Evolutionary conservation across 1,284 basidiomycete species (phyloP), one percentile per base, ranked within the genome.

Genomic region (Moesziomyces antarcticus): DNA sequence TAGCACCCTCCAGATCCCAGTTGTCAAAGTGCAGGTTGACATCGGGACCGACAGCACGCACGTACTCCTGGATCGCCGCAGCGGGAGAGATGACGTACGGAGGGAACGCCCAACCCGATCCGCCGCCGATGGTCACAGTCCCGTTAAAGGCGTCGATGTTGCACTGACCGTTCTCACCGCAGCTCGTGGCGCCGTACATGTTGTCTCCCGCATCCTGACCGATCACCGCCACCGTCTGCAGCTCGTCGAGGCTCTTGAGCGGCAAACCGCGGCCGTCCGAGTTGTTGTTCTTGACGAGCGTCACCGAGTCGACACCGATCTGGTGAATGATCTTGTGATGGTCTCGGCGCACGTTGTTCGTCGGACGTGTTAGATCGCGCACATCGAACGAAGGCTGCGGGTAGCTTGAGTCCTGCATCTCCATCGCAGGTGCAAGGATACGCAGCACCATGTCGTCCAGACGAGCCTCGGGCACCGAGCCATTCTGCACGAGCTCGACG

Each of bases 401-500:
- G 40, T 71, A 75, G 14, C 56, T 27, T 5, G 70, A 46, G 50
- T 65, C 61, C 21, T 73, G 71, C n/a, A 74, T 42, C 50, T 74
- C 67, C 42, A 78, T 78, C 33, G 71, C 81, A 2, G 80, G 72
- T 1, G 79, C 73, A 6, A 85, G 68, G 37, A 81, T 60, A 9
- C 84, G 78, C 5, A 70, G 57, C 20, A 80, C 77, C 73, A 81
- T 81, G 65, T 91, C 88, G 37, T 68, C 44, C 55, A 58, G 51
- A 25, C 92, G 88, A 0, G 86, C 75, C 68, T 88, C 86, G 0
- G 89, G 86, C 49, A 93, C 90, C 0, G 88, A 89, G 20, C 90
- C 90, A 67, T 91, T 89, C 46, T 88, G 82, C 18, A 93, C 90
- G 46, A 87, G 90, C 10, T 86, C 85, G 1, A 88, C 88, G 22